phyloP scores from a whole-genome alignment of 2,329 filamentous ascomycete genomes.

The Chrysoporthe deuterocubensis region DNA sequence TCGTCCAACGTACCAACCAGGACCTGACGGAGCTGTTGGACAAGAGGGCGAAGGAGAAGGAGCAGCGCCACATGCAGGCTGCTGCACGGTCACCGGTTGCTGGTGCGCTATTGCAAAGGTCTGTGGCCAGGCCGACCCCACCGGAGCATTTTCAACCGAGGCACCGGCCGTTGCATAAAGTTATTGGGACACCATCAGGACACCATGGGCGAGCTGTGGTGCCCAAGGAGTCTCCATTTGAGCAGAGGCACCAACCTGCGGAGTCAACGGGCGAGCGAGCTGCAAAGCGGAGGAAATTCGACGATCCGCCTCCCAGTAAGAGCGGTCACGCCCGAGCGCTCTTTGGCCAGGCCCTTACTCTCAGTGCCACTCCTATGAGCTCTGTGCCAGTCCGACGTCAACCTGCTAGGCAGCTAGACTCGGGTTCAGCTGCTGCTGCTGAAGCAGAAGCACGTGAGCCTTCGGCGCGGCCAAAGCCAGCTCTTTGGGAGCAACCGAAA shows the following conservation, averaged over 20 bases:
- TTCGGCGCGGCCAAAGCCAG: not conserved
- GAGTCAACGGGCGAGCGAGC: slow-evolving; percentile 37
- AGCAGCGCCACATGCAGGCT: slow-evolving; percentile 50
- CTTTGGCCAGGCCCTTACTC: slow-evolving; percentile 51
- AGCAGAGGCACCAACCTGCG: slow-evolving; percentile 51
- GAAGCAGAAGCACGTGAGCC: not conserved
- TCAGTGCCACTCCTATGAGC: slow-evolving; percentile 45
- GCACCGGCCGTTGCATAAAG: slow-evolving; percentile 55
- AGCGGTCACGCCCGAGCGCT: slow-evolving; percentile 55
- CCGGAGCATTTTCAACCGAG: slow-evolving; percentile 43
- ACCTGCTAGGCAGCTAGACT: slow-evolving; percentile 17
- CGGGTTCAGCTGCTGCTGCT: slow-evolving; percentile 17
- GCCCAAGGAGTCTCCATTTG: slow-evolving; percentile 67
- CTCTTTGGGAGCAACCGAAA: not conserved
- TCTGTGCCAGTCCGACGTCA: slow-evolving; percentile 37
- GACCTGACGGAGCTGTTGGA: slow-evolving; percentile 78
- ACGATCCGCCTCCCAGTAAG: slow-evolving; percentile 47
- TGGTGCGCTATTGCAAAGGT: slow-evolving; percentile 32
- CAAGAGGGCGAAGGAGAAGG: slow-evolving; percentile 65
- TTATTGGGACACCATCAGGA: slow-evolving; percentile 68
- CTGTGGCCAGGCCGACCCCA: slow-evolving; percentile 30
- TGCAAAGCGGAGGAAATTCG: slow-evolving; percentile 47
- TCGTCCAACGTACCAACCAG: slow-evolving; percentile 72
- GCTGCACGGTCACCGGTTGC: slow-evolving; percentile 41
- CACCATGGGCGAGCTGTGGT: slow-evolving; percentile 64